A percentile compares a stretch with the other conserved stretches of the same genome.
phyloP scores from a whole-genome alignment of 2,329 filamentous ascomycete species.

The Setomelanomma holmii region DNA sequence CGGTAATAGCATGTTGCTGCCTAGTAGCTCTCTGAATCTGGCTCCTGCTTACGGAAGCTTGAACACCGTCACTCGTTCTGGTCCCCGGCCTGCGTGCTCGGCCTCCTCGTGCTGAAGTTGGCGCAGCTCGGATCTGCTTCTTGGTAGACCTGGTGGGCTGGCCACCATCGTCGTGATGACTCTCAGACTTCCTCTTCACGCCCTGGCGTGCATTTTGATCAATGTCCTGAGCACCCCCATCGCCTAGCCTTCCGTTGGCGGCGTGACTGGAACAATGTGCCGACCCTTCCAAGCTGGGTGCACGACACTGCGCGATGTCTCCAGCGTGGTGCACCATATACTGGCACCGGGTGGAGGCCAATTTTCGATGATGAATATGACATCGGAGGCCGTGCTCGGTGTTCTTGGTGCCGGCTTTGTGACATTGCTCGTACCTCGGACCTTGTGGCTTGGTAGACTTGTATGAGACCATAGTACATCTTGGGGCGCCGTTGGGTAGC shows the following conservation, averaged over 20 bases:
- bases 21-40: no score
- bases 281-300: background rate
- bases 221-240: background rate
- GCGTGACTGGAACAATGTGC: background rate
- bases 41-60: no score
- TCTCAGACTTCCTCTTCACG: no score
- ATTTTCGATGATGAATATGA: constrained; percentile 3
- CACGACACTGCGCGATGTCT: background rate
- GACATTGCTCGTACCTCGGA: constrained; percentile 12
- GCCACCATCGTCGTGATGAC: no score
- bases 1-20: no score
- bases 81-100: no score
- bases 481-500: constrained; percentile 4
- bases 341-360: constrained; percentile 4
- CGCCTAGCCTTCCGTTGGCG: background rate
- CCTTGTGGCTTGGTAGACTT: constrained; percentile 4
- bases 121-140: no score
- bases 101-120: no score
- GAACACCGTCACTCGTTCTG: no score
- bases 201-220: no score
- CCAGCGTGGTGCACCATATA: background rate
- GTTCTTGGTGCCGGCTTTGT: background rate
- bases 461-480: constrained; percentile 12
- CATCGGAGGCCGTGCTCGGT: constrained; percentile 6
- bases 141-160: no score